Evolutionary conservation across 2,329 filamentous ascomycete genomes (phyloP).

Genomic region (Aspergillus neotritici): DNA sequence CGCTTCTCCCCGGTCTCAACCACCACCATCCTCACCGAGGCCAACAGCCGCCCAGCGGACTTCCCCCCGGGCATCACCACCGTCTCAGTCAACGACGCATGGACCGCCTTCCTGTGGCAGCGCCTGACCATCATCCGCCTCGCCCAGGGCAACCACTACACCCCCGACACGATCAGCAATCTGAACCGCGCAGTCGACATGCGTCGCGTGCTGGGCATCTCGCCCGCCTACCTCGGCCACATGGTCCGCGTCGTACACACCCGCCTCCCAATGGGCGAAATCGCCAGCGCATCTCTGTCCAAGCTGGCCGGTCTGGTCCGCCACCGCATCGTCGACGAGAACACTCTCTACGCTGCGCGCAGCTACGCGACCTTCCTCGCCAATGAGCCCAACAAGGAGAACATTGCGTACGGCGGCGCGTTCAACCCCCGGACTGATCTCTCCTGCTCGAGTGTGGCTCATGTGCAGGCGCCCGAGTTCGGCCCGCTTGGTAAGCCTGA

Average conservation of each 20-base stretch:
- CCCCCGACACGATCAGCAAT: constrained; percentile 2
- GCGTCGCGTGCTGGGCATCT: constrained; percentile 12
- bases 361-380: constrained; percentile 16
- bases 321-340: neutral
- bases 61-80: neutral
- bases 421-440: constrained; percentile 13
- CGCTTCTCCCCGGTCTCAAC: constrained; percentile 6
- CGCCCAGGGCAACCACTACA: neutral
- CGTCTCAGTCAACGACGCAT: constrained; percentile 17
- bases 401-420: constrained; percentile 12
- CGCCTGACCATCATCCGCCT: constrained; percentile 8
- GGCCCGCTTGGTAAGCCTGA: constrained; percentile 8
- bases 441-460: constrained; percentile 12
- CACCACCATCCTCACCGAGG: constrained; percentile 3
- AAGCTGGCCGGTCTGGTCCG: constrained; percentile 2
- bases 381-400: constrained; percentile 9
- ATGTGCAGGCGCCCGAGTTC: constrained; percentile 8
- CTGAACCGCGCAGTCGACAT: constrained; percentile 17
- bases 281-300: constrained; percentile 5
- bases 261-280: constrained; percentile 5
- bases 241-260: constrained; percentile 14
- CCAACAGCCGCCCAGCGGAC: neutral
- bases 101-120: constrained; percentile 19
- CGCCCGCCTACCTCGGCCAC: constrained; percentile 16
- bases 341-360: constrained; percentile 7